Conservation (phyloP, 2,329 filamentous ascomycete species). For the Fusarium buxicola region DNA sequence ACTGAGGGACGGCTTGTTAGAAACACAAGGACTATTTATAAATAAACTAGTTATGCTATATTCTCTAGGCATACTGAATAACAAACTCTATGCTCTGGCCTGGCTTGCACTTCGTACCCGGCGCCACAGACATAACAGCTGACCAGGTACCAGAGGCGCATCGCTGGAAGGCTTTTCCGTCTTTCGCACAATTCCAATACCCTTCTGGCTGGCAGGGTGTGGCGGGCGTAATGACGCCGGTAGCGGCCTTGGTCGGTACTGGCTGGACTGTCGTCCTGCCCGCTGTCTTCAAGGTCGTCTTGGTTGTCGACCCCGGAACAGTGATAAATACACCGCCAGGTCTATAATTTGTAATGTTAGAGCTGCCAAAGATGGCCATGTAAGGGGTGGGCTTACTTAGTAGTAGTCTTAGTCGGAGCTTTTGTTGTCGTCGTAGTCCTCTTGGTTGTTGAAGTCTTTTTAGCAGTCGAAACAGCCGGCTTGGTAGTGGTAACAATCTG, state of each 20-base stretch:
- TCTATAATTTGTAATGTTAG: conserved; percentile 5
- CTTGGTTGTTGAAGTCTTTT: conserved; percentile 8
- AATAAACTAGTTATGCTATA: neutral
- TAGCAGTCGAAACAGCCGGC: neutral
- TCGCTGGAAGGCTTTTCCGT: conserved; percentile 61
- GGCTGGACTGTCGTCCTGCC: conserved; percentile 26
- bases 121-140: conserved; percentile 58
- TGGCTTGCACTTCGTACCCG: conserved; percentile 62
- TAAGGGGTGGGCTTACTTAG: conserved; percentile 17
- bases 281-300: conserved; percentile 22
- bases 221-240: conserved; percentile 22
- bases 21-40: neutral
- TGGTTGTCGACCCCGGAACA: conserved; percentile 18
- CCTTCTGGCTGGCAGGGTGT: conserved; percentile 44
- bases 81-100: conserved; percentile 44
- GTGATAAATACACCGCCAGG: conserved; percentile 29
- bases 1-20: too few species aligned
- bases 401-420: conserved; percentile 19
- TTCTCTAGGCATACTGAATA: conserved; percentile 27
- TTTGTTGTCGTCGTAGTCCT: conserved; percentile 4
- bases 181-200: conserved; percentile 35
- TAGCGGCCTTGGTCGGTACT: conserved; percentile 19
- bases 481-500: conserved; percentile 33
- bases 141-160: conserved; percentile 70
- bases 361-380: neutral